A percentile compares a stretch with the other conserved stretches of the same genome.
Evolutionary conservation across 768 basidiomycete species (phyloP).

Genomic region (Kwoniella bestiolae): DNA sequence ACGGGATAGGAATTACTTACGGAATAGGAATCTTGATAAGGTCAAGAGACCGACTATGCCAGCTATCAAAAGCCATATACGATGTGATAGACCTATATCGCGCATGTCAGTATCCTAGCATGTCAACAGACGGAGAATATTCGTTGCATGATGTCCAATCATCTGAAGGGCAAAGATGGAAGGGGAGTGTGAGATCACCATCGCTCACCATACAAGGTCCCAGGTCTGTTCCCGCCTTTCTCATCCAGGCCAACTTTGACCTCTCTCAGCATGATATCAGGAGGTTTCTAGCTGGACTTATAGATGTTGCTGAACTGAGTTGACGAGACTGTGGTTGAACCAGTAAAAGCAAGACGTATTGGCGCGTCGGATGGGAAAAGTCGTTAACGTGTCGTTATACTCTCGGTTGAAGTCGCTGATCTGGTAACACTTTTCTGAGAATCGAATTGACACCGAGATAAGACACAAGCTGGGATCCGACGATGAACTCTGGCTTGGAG

Average conservation of each 20-base stretch:
- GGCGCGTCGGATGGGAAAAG: not conserved
- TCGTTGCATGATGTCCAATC: too few relatives aligned
- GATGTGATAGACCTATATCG: constrained; percentile 36
- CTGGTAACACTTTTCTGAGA: too few relatives aligned
- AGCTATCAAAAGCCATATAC: constrained; percentile 40
- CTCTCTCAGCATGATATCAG: constrained; percentile 40
- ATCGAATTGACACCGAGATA: too few relatives aligned
- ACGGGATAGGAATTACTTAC: too few relatives aligned
- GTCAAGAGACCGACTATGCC: constrained; percentile 35
- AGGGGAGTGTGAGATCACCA: constrained; percentile 13
- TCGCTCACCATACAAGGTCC: constrained; percentile 30
- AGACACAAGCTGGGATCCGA: too few relatives aligned
- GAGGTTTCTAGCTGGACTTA: not conserved
- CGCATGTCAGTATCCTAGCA: not conserved
- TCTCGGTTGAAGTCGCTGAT: not conserved
- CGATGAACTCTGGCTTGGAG: too few relatives aligned
- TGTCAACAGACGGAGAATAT: too few relatives aligned
- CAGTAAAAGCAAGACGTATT: too few relatives aligned
- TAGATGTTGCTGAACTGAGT: not conserved
- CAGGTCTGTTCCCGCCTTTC: constrained; percentile 15
- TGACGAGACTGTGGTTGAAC: not conserved
- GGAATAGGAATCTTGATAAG: constrained; percentile 33
- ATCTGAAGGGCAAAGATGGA: too few relatives aligned
- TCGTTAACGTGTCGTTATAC: not conserved
- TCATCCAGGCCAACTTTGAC: constrained; percentile 50